A percentile compares a stretch with the other conserved stretches of the same genome.
These are phyloP conservation scores for Amanita polypyramis DNA, from an alignment of 768 basidiomycete genomes.

Conservation along the genomic window DNA sequence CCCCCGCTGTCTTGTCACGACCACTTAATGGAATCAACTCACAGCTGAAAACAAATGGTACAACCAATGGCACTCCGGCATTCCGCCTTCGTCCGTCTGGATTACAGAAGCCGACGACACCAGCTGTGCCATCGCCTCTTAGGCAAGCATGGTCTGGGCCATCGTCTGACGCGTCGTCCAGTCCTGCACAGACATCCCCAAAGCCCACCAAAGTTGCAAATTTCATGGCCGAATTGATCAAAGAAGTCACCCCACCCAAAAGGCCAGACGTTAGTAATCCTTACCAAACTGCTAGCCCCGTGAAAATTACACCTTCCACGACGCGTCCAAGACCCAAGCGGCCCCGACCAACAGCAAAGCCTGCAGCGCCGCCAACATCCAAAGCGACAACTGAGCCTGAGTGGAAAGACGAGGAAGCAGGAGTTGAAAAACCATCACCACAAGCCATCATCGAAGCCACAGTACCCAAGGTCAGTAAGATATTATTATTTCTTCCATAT, in stretches of 20 bases:
- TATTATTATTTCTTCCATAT: not conserved
- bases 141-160: constrained; percentile 60
- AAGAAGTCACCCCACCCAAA: constrained; percentile 57
- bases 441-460: constrained; percentile 73
- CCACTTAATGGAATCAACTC: not conserved
- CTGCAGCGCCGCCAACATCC: constrained; percentile 16
- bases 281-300: constrained; percentile 64
- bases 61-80: not conserved
- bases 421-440: constrained; percentile 30
- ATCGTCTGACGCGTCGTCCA: constrained; percentile 23
- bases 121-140: constrained; percentile 63
- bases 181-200: constrained; percentile 23
- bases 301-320: constrained; percentile 31
- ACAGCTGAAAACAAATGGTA: constrained; percentile 2
- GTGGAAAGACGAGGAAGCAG: constrained; percentile 18
- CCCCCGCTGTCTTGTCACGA: constrained; percentile 16
- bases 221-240: constrained; percentile 60
- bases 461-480: constrained; percentile 48
- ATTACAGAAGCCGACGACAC: constrained; percentile 42
- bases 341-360: constrained; percentile 25
- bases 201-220: constrained; percentile 58
- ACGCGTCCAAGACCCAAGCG: constrained; percentile 35
- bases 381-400: constrained; percentile 10
- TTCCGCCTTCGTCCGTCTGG: constrained; percentile 31
- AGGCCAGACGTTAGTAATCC: constrained; percentile 67